Base-by-base conservation (phyloP, 1,284 basidiomycete species). In the Sparassis latifolia region DNA sequence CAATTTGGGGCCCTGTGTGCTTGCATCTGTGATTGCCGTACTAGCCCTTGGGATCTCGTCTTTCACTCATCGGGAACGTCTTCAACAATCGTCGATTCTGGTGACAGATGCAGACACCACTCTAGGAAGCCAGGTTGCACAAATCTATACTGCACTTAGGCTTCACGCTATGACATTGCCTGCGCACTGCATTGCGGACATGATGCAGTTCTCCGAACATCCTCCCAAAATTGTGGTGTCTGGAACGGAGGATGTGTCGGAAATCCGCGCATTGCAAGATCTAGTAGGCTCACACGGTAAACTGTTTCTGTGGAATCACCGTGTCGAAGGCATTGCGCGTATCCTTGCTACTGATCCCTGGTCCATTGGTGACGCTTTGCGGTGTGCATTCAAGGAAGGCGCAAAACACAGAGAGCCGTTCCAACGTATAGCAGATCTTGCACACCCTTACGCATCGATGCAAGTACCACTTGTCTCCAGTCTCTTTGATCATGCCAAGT, bases 251-350 rank as follows among this genome's bases (percentile, higher is more conserved):
- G 54, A 57, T 4, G n/a, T 30, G 10, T 33, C 42, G 10, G 44
- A 53, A 10, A 41, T 47, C 28, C 20, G 45, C 3, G 48, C 49
- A 3, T 41, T 58, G 12, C 39, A 52, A 12, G 46, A 47, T 12
- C 39, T 56, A 3, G 37, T 56, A 12, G 5, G 43, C 3, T 27
- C 40, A 2, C 10, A 32, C 4, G 48, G 52, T 3, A 50, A 46
- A 12, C 12, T 55, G n/a, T 50, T 58, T 33, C 44, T 52, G 5
- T 59, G 56, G 56, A 45, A 55, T 40, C 33, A 56, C 33, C 41
- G 46, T 5, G 44, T 41, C 3, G 32, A 44, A 10, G 58, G 56
- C 1, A 10, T 59, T 4, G 50, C 47, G 6, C 7, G 37, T 20
- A 20, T 53, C 10, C 12, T 50, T 3, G 45, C 37, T n/a, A 40